Evolutionary conservation across 441 rosid species (phyloP).

Genomic region (Lepidium campestre): DNA sequence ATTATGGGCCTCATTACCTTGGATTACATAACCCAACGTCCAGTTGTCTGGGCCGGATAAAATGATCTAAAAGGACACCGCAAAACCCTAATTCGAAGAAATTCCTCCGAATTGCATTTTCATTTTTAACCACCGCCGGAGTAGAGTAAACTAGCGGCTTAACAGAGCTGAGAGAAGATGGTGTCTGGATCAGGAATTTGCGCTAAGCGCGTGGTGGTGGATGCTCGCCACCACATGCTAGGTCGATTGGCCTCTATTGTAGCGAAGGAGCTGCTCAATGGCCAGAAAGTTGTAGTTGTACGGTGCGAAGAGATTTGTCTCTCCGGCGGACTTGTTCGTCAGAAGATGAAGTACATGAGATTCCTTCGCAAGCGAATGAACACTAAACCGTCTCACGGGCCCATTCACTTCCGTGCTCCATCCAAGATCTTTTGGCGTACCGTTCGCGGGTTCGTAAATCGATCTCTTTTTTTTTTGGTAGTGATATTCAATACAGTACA

Average conservation of each 20-base stretch:
- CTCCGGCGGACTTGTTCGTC: constrained; percentile 33
- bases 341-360: constrained; percentile 32
- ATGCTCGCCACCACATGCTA: constrained; percentile 31
- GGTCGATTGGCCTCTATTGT: constrained; percentile 22
- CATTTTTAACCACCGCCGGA: not conserved
- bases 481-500: not conserved
- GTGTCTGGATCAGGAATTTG: constrained; percentile 32
- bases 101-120: not conserved
- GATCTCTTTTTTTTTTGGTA: not conserved
- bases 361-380: constrained; percentile 33
- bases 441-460: constrained; percentile 28
- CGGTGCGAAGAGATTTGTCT: constrained; percentile 33
- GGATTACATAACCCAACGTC: not conserved
- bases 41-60: not conserved
- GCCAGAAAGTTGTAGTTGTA: constrained; percentile 31
- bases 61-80: not conserved
- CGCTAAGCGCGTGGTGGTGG: constrained; percentile 28
- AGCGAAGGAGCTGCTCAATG: constrained; percentile 30
- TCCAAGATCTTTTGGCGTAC: constrained; percentile 34
- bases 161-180: constrained; percentile 13
- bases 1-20: not conserved
- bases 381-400: constrained; percentile 33
- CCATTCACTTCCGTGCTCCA: constrained; percentile 33
- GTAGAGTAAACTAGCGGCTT: not conserved
- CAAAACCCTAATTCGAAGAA: constrained; percentile 12